These are phyloP conservation scores for Cryptococcus hybrid DNA, from an alignment of 1,284 basidiomycete species.

Conservation along the genomic window DNA sequence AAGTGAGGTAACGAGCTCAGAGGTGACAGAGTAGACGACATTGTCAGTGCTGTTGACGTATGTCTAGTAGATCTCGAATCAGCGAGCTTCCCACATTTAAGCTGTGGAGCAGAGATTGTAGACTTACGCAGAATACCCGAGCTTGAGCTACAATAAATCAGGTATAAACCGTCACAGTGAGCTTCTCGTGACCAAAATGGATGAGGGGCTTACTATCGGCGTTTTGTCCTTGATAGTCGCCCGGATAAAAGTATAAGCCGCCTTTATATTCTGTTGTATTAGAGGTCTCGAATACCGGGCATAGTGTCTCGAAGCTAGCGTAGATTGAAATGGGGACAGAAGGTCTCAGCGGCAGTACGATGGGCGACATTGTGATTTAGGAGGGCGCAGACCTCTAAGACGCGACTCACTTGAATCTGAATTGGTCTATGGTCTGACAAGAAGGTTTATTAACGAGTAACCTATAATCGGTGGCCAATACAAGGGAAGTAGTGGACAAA, in stretches of 20 bases:
- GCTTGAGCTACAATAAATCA: constrained; percentile 3
- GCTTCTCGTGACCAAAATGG: background rate
- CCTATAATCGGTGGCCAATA: constrained; percentile 1
- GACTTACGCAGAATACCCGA: constrained; percentile 11
- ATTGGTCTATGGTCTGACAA: constrained; percentile 6
- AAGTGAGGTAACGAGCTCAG: constrained; percentile 5
- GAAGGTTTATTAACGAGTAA: constrained; percentile 9
- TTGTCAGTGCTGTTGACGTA: background rate
- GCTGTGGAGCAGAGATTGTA: background rate
- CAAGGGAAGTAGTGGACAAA: background rate
- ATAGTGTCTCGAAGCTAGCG: constrained; percentile 8
- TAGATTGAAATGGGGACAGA: background rate
- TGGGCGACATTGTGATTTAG: background rate
- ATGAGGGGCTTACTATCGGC: background rate
- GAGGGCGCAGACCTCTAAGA: background rate
- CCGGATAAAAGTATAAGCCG: constrained; percentile 1
- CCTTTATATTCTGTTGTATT: background rate
- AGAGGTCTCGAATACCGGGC: constrained; percentile 5
- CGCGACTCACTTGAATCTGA: constrained; percentile 3
- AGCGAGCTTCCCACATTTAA: background rate
- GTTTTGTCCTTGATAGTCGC: constrained; percentile 8
- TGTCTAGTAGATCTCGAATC: background rate
- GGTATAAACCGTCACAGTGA: too few species aligned
- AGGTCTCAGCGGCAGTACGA: background rate
- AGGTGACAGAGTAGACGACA: constrained; percentile 1